phyloP scores from a whole-genome alignment of 1,284 basidiomycete species.

The Mycena citricolor region DNA sequence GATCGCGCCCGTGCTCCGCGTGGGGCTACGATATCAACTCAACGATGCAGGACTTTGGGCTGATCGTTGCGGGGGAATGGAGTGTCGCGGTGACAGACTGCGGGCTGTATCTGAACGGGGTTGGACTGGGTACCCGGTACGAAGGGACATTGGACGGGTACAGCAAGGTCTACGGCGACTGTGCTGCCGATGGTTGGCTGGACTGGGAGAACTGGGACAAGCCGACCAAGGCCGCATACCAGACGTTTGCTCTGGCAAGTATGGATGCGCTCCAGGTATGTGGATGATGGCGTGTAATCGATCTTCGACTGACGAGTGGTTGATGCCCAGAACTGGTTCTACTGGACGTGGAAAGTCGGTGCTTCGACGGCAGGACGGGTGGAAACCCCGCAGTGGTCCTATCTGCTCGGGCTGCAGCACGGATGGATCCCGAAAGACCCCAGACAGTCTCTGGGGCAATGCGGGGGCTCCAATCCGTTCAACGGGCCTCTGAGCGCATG shows the following conservation, averaged over 20 bases:
- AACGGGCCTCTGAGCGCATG: constrained; percentile 62
- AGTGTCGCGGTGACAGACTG: constrained; percentile 43
- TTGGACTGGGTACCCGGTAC: too few relatives aligned
- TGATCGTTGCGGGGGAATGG: constrained; percentile 24
- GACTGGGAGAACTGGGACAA: neutral
- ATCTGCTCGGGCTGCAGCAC: neutral
- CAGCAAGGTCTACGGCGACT: constrained; percentile 36
- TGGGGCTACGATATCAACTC: neutral
- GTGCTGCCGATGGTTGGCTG: neutral
- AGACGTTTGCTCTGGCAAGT: neutral
- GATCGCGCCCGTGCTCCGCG: neutral
- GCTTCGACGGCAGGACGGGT: neutral
- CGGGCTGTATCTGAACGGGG: constrained; percentile 67
- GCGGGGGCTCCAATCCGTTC: constrained; percentile 52
- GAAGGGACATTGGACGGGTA: constrained; percentile 43
- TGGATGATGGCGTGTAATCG: neutral
- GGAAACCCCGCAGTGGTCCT: neutral
- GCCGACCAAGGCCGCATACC: too few relatives aligned
- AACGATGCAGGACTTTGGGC: constrained; percentile 15
- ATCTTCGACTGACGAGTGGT: neutral
- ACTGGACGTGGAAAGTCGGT: neutral
- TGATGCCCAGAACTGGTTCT: neutral
- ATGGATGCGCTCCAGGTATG: neutral
- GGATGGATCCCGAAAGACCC: neutral
- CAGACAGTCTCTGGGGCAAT: neutral